Conservation (phyloP, 352 stramenopile genomes). For the Pythium volutum region DNA sequence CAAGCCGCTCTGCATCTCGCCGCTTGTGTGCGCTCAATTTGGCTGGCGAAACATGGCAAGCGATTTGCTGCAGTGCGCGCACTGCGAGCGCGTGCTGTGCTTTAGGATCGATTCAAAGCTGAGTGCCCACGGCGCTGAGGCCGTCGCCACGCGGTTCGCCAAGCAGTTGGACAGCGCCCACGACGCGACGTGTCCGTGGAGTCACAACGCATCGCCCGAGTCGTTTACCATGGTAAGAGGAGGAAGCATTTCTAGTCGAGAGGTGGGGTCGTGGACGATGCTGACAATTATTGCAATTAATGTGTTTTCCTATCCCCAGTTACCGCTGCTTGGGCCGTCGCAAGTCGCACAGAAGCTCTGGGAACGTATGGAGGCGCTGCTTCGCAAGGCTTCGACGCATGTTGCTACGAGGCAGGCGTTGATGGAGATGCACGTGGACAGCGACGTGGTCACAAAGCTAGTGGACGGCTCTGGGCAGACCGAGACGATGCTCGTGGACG, state of each 20-base stretch:
- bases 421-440: not conserved
- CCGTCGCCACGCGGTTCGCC: constrained; percentile 40
- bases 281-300: not conserved
- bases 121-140: constrained; percentile 35
- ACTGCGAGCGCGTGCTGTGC: constrained; percentile 46
- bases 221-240: constrained; percentile 49
- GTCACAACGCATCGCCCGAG: constrained; percentile 47
- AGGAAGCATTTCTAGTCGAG: not conserved
- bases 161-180: constrained; percentile 39
- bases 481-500: not conserved
- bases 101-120: constrained; percentile 49
- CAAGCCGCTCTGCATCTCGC: constrained; percentile 45
- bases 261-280: not conserved
- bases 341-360: constrained; percentile 32
- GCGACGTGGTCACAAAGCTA: constrained; percentile 3
- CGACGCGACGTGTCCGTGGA: constrained; percentile 52
- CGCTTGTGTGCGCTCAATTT: constrained; percentile 45
- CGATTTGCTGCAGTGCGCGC: constrained; percentile 46
- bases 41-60: constrained; percentile 47
- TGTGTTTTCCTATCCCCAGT: constrained; percentile 29
- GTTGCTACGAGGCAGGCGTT: constrained; percentile 5
- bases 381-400: constrained; percentile 17
- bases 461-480: not conserved
- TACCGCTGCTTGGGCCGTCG: constrained; percentile 31
- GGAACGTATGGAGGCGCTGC: constrained; percentile 24